These are phyloP conservation scores for Metschnikowia henanensis DNA, from an alignment of 805 yeast genomes.

Conservation along the genomic window DNA sequence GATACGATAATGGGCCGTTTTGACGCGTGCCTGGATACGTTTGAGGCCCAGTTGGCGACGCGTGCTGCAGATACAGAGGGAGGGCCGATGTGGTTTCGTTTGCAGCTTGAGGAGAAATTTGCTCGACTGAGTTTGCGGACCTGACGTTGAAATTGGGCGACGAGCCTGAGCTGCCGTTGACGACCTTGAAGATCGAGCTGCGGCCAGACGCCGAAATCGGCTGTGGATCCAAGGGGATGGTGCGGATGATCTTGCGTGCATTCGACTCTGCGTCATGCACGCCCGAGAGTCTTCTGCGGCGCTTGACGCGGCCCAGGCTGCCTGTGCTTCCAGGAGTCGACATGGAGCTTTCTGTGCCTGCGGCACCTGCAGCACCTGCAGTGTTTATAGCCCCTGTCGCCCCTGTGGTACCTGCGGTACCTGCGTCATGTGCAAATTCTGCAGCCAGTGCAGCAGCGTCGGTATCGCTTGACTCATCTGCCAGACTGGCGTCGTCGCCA, in stretches of 20 bases:
- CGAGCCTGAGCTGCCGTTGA: conserved; percentile 33
- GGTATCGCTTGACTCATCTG: conserved; percentile 18
- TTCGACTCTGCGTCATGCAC: conserved; percentile 65
- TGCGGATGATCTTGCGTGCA: conserved; percentile 72
- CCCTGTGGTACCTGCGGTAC: conserved; percentile 18
- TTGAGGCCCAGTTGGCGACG: neutral
- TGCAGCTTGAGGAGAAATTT: conserved; percentile 1
- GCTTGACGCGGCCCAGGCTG: conserved; percentile 34
- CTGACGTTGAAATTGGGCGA: conserved; percentile 25
- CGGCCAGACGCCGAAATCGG: conserved; percentile 55
- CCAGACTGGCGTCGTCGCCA: conserved; percentile 22
- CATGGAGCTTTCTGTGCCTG: conserved; percentile 24
- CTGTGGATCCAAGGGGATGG: conserved; percentile 81
- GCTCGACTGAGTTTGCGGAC: conserved; percentile 8
- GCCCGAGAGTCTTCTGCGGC: conserved; percentile 51
- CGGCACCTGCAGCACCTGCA: neutral
- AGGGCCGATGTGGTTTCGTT: neutral
- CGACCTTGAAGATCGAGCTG: conserved; percentile 39
- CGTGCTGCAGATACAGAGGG: neutral
- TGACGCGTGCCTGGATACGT: neutral
- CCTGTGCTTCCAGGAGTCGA: conserved; percentile 40
- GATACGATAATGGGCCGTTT: neutral
- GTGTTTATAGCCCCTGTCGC: conserved; percentile 13
- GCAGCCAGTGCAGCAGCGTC: conserved; percentile 16
- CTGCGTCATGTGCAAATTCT: neutral